A percentile compares a stretch with the other conserved stretches of the same genome.
Evolutionary conservation across 2,329 filamentous ascomycete species (phyloP).

Genomic region (Zymoseptoria crescenta): DNA sequence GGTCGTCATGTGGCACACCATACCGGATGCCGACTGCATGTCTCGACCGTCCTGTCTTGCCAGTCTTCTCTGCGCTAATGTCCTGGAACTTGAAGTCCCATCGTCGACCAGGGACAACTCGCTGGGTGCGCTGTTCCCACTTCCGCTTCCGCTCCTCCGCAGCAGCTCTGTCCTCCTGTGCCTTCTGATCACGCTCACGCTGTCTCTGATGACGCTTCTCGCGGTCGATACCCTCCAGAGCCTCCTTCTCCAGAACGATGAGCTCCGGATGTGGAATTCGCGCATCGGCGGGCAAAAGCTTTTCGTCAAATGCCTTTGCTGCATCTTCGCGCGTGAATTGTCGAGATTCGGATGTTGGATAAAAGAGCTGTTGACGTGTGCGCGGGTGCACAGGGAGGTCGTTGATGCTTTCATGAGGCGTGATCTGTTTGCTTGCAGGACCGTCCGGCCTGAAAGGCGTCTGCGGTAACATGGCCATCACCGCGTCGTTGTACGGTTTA

Average conservation of each 20-base stretch:
- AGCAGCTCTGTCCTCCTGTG: constrained; percentile 31
- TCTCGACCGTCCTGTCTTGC: constrained; percentile 46
- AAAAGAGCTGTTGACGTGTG: constrained; percentile 50
- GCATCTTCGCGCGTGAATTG: constrained; percentile 59
- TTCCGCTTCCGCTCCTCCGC: constrained; percentile 33
- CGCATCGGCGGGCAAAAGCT: constrained; percentile 53
- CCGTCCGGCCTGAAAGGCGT: constrained; percentile 41
- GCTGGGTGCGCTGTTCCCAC: constrained; percentile 36
- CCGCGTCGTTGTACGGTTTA: constrained; percentile 64
- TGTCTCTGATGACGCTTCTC: constrained; percentile 39
- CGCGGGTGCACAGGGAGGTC: constrained; percentile 54
- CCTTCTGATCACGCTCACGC: constrained; percentile 27
- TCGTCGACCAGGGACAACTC: constrained; percentile 41
- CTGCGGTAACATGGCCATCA: constrained; percentile 72
- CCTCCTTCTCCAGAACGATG: constrained; percentile 42
- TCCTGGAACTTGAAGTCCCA: constrained; percentile 56
- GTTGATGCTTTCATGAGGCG: constrained; percentile 54
- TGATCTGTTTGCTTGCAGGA: constrained; percentile 29
- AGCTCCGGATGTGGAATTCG: constrained; percentile 58
- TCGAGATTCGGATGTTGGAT: constrained; percentile 56
- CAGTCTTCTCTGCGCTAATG: constrained; percentile 48
- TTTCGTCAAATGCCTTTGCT: constrained; percentile 52
- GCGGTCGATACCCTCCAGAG: constrained; percentile 30
- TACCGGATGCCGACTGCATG: constrained; percentile 52
- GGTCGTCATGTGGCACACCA: constrained; percentile 53